Evolutionary conservation across 176 grass and related monocot genomes (phyloP).

Genomic region (Triticum timopheevii): DNA sequence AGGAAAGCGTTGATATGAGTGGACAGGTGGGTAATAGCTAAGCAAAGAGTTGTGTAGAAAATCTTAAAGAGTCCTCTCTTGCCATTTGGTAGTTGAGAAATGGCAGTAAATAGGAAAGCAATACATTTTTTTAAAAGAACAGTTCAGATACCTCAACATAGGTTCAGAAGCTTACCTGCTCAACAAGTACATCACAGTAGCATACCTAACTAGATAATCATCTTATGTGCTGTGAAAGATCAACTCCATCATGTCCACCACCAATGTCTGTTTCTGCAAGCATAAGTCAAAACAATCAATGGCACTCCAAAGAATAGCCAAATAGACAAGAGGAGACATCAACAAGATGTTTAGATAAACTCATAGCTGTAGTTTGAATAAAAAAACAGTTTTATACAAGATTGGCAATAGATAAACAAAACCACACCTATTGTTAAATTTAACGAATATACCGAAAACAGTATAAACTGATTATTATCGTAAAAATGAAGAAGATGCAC

Average conservation of each 20-base stretch:
- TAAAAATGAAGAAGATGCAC: background rate
- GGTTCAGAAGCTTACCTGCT: background rate
- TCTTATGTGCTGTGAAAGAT: background rate
- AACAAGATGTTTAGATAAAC: background rate
- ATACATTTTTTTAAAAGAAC: too few relatives aligned
- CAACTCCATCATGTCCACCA: background rate
- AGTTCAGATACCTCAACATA: background rate
- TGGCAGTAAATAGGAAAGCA: background rate
- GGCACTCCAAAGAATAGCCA: background rate
- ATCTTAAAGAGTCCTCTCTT: background rate
- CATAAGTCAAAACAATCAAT: background rate
- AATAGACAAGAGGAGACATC: background rate
- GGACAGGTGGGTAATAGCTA: background rate
- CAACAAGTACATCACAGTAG: background rate
- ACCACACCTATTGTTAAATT: background rate
- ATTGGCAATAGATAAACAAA: background rate
- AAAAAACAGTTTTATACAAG: background rate
- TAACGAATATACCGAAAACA: too few relatives aligned
- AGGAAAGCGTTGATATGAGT: background rate
- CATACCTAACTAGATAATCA: background rate
- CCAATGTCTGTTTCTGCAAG: background rate
- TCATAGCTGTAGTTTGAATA: background rate
- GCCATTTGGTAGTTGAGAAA: background rate
- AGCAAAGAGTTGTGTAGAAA: background rate
- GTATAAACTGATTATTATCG: too few relatives aligned